These are phyloP conservation scores for Brassica incana DNA, from an alignment of 345 rosid genomes.

Conservation along the genomic window DNA sequence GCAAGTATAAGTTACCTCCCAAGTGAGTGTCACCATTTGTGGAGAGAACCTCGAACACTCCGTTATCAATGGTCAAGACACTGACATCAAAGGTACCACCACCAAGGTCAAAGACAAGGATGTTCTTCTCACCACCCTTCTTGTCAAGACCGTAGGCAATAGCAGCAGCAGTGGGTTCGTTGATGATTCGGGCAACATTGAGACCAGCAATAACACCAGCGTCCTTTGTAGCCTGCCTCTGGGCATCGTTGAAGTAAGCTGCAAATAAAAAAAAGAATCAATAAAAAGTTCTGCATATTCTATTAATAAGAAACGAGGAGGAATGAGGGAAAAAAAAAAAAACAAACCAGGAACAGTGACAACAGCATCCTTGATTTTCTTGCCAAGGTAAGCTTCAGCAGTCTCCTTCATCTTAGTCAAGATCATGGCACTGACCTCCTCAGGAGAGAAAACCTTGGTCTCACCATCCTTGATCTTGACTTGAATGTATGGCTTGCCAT, in stretches of 20 bases:
- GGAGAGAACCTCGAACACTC: neutral
- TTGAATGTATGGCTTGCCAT: neutral
- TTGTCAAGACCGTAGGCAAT: neutral
- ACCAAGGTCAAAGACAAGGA: neutral
- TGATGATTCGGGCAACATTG: neutral
- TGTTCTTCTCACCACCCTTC: neutral
- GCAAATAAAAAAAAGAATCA: neutral
- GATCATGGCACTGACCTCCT: neutral
- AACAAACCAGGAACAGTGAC: neutral
- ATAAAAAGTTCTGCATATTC: neutral
- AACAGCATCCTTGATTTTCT: neutral
- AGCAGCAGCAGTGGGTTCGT: neutral
- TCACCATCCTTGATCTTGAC: neutral
- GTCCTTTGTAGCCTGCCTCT: neutral
- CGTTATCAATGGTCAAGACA: neutral
- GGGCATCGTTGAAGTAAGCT: neutral
- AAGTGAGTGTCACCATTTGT: neutral
- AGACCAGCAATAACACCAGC: neutral
- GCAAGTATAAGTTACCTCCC: too few species aligned
- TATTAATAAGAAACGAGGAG: too few species aligned
- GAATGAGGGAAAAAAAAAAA: too few species aligned
- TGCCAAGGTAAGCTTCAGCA: neutral
- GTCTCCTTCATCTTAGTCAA: neutral
- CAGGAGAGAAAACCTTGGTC: neutral
- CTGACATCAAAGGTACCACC: neutral